phyloP scores from a whole-genome alignment of 495 filamentous ascomycete species.

The Arthonia radiata region DNA sequence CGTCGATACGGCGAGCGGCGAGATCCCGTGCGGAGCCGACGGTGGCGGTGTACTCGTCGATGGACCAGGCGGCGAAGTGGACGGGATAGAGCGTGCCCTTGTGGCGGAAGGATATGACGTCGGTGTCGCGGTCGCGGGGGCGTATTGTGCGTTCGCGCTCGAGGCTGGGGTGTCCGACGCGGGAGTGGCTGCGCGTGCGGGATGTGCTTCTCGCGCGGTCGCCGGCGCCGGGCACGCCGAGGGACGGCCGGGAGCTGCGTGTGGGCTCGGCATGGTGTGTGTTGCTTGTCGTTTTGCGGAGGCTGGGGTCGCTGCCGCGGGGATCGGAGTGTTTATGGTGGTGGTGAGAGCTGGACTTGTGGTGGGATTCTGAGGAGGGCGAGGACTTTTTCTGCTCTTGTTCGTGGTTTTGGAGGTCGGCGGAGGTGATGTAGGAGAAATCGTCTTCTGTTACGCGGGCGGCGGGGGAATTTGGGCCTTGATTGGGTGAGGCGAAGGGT shows the following conservation, averaged over 20 bases:
- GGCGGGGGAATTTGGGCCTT: slow-evolving; percentile 2
- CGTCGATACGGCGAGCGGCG: slow-evolving; percentile 35
- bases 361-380: slow-evolving; percentile 7
- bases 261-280: no score
- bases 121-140: no score
- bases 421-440: slow-evolving; percentile 58
- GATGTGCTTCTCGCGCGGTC: no score
- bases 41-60: slow-evolving; percentile 48
- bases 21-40: slow-evolving; percentile 40
- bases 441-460: slow-evolving; percentile 43
- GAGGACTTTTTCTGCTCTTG: no score
- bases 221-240: no score
- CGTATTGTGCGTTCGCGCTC: no score
- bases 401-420: slow-evolving; percentile 19
- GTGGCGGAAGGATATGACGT: slow-evolving; percentile 53
- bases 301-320: slow-evolving; percentile 10
- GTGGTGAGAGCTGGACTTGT: slow-evolving; percentile 9
- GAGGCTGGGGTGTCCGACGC: no score
- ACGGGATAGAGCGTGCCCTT: slow-evolving; percentile 45
- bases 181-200: no score
- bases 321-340: slow-evolving; percentile 12
- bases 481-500: slow-evolving; percentile 22
- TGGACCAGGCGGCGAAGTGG: slow-evolving; percentile 59
- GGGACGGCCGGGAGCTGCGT: no score
- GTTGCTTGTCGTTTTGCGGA: slow-evolving; percentile 11